Evolutionary conservation across 176 grass and related monocot species (phyloP).

Genomic region (Alopecurus myosuroides): DNA sequence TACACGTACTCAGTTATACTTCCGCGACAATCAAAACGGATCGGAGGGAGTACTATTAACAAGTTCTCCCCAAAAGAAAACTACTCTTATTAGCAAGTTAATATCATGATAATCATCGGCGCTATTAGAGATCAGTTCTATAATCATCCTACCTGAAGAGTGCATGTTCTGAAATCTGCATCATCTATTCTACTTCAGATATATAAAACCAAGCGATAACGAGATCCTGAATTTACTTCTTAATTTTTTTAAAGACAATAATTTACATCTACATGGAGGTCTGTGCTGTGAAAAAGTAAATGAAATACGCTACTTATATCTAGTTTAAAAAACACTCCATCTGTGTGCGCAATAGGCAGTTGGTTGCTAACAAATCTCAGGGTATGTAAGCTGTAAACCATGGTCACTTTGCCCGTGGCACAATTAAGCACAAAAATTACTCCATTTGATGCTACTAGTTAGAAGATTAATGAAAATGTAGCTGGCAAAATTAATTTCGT

Average conservation of each 20-base stretch:
- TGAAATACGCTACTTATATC: background rate
- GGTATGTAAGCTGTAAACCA: background rate
- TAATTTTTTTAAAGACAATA: slow-evolving; percentile 11
- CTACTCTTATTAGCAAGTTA: background rate
- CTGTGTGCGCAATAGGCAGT: background rate
- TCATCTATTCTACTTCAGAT: background rate
- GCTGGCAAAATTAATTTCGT: background rate
- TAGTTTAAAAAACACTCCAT: background rate
- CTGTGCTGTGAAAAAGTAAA: background rate
- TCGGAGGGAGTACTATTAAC: background rate
- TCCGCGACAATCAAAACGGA: too few species aligned
- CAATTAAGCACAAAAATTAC: background rate
- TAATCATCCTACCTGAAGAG: background rate
- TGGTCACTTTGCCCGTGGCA: background rate
- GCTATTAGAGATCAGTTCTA: background rate
- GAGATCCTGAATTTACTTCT: background rate
- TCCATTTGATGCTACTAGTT: background rate
- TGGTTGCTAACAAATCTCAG: background rate
- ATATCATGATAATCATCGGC: background rate
- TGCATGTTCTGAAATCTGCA: slow-evolving; percentile 2
- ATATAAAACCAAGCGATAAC: background rate
- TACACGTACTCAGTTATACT: too few species aligned
- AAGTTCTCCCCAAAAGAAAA: background rate
- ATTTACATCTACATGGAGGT: background rate
- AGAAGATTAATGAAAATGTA: background rate